Evolutionary conservation across 2,329 filamentous ascomycete genomes (phyloP), one percentile per base, ranked within the genome.

Genomic region (Aspergillus sp.): DNA sequence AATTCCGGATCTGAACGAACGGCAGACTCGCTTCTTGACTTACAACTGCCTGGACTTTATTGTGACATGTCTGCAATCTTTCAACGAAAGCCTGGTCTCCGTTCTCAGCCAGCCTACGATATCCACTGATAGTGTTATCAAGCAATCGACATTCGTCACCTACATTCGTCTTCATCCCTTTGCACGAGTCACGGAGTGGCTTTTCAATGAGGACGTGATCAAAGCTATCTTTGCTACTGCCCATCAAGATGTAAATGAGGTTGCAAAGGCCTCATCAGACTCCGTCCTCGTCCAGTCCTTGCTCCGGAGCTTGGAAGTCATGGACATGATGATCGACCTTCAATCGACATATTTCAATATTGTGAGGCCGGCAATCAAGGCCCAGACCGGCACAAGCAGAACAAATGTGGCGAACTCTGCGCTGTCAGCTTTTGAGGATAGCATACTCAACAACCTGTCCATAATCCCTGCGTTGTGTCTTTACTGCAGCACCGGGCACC

Each of bases 151-250:
- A 58, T 81, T 98, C 4, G 86, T 88, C 53, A 84, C 85, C 5
- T 99, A 99, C 72, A 87, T 95, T 60, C 86, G 88, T 23, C 84
- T 96, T 56, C 96, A 99, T 77, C 94, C 96, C 0, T 99, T 98
- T 71, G 88, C 91, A 3, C 87, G 96, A 61, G 89, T 96, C 15
- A 97, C 98, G 90, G 95, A 99, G 72, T 98, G 95, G 92, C 86
- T 99, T 77, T 96, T 96, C 76, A 97, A 96, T 72, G 91, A 96
- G 70, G 91, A 90, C 65, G 91, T 97, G 21, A 86, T 96, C 69
- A 86, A 85, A 65, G 86, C 89, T 13, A 78, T 99, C 2, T 94
- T 97, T 75, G 83, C 86, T 59, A 86, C 90, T 10, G 86, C 95
- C 30, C 90, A 94, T 66, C 89, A 96, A 72, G 86, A 94, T 66